A percentile compares a stretch with the other conserved stretches of the same genome.
phyloP scores from a whole-genome alignment of 345 rosid species.

The Acer yangbiense region DNA sequence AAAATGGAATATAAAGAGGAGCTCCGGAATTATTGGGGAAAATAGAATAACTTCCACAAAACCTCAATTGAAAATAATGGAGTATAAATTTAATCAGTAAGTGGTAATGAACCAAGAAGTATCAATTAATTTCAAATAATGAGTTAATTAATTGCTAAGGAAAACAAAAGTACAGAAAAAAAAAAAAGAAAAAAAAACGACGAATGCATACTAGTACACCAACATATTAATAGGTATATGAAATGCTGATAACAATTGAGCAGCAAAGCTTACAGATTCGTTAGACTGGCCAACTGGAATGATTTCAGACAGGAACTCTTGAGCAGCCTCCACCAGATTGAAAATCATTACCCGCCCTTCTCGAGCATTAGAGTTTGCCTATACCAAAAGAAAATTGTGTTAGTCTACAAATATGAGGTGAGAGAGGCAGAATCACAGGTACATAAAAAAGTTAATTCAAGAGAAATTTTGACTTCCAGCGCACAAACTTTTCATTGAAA shows the following conservation, averaged over 20 bases:
- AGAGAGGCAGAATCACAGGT: background rate
- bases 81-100: background rate
- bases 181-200: background rate
- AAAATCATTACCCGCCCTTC: conserved; percentile 97
- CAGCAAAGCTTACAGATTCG: conserved; percentile 55
- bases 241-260: conserved; percentile 9
- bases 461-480: conserved; percentile 13
- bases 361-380: conserved; percentile 87
- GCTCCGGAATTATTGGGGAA: background rate
- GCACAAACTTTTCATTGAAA: background rate
- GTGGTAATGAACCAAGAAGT: background rate
- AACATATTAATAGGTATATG: background rate
- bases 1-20: background rate
- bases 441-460: background rate
- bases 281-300: conserved; percentile 51
- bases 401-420: conserved; percentile 7
- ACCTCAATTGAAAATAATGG: background rate
- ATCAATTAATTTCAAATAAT: background rate
- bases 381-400: conserved; percentile 10
- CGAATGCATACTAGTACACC: background rate
- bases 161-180: conserved; percentile 8
- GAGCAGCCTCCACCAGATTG: conserved; percentile 97
- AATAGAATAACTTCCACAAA: background rate
- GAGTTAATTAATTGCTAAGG: background rate
- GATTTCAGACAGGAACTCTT: conserved; percentile 89